These are phyloP conservation scores for Lippia alba DNA, from an alignment of 305 asterid genomes.

Conservation along the genomic window DNA sequence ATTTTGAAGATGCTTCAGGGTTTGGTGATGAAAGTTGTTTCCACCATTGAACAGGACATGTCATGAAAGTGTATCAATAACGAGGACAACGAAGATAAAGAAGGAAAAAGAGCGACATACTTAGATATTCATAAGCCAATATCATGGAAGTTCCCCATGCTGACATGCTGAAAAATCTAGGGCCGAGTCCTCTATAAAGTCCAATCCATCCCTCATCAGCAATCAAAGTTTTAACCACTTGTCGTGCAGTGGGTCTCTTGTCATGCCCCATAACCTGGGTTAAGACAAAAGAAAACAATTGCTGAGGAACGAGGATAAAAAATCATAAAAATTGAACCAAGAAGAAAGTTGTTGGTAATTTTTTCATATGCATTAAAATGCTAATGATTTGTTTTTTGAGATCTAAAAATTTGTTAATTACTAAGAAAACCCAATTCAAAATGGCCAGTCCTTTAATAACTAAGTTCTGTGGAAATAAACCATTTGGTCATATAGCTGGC, in stretches of 20 bases:
- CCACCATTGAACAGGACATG: neutral
- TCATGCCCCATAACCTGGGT: constrained; percentile 72
- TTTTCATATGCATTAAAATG: no score
- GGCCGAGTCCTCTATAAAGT: constrained; percentile 81
- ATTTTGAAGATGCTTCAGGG: neutral
- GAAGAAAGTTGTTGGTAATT: neutral
- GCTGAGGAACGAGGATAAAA: constrained; percentile 2
- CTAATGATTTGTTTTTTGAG: neutral
- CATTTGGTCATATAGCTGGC: neutral
- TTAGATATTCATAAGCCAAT: constrained; percentile 77
- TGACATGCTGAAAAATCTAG: constrained; percentile 83
- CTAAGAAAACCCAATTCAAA: neutral
- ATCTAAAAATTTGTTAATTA: neutral
- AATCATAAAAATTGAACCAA: no score
- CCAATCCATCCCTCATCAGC: constrained; percentile 86
- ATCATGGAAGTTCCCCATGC: constrained; percentile 96
- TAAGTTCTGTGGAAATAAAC: neutral
- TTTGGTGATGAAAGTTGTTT: neutral
- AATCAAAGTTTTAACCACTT: constrained; percentile 66
- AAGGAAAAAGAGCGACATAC: constrained; percentile 43
- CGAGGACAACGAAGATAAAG: constrained; percentile 4
- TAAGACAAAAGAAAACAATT: constrained; percentile 27
- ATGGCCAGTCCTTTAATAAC: neutral
- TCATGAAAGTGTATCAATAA: constrained; percentile 1
- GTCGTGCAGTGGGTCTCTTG: constrained; percentile 64